Percentiles rank a stretch among this genome's conserved stretches.
Evolutionary conservation across 2,329 filamentous ascomycete genomes (phyloP).

Genomic region (Arthrinium puccinioides): DNA sequence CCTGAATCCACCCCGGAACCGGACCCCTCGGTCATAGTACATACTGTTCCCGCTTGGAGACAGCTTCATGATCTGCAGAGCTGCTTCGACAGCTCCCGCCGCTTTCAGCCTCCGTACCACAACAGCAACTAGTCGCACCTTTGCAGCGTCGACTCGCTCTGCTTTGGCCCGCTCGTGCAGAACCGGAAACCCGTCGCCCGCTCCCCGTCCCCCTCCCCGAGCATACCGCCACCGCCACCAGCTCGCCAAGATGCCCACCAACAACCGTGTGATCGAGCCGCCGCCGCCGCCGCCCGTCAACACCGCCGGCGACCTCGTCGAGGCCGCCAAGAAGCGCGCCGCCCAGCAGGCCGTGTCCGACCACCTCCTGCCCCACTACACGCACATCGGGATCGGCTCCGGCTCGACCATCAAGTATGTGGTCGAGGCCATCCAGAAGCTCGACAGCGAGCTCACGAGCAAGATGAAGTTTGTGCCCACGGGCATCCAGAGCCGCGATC

Average conservation of each 20-base stretch:
- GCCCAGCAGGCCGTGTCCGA: slow-evolving; percentile 68
- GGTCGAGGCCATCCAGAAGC: slow-evolving; percentile 68
- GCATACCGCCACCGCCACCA: too few relatives aligned
- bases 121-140: too few relatives aligned
- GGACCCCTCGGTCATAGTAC: too few relatives aligned
- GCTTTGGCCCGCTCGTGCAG: too few relatives aligned
- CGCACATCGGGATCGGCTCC: slow-evolving; percentile 69
- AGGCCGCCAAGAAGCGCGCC: slow-evolving; percentile 63
- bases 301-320: slow-evolving; percentile 10
- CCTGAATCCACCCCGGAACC: too few relatives aligned
- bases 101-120: too few relatives aligned
- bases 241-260: background rate
- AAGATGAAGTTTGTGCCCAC: slow-evolving; percentile 85
- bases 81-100: too few relatives aligned
- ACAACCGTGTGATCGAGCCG: slow-evolving; percentile 4
- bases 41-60: too few relatives aligned
- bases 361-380: slow-evolving; percentile 57
- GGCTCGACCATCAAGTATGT: slow-evolving; percentile 80
- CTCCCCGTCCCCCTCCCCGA: too few relatives aligned
- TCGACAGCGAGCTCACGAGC: slow-evolving; percentile 44
- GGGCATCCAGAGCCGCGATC: slow-evolving; percentile 80
- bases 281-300: slow-evolving; percentile 6
- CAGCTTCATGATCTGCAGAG: too few relatives aligned
- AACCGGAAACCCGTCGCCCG: too few relatives aligned
- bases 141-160: too few relatives aligned